Base-by-base conservation (phyloP, 2,329 filamentous ascomycete species). In the Sordariomycetes sp. region DNA sequence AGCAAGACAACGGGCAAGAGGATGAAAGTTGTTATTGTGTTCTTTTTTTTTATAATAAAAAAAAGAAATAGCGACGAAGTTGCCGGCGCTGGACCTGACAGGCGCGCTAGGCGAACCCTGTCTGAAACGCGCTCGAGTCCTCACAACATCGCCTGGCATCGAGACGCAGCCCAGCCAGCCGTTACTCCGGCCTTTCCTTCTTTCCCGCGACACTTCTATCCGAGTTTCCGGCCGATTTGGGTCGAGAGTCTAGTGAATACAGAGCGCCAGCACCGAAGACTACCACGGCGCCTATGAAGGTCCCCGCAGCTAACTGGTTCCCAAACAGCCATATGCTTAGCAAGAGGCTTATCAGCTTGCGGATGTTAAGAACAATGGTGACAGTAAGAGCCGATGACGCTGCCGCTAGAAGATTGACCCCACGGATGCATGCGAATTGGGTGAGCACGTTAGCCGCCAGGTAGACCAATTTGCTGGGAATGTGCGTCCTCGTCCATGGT, bases 271-370 rank as follows among this genome's bases (percentile, higher is more conserved):
- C 90, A 16, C 87, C 82, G 73, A 97, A 99, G 8, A 99, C 94
- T 61, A 97, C 77, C 5, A 83, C 76, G 0, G 93, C 92, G 3
- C 94, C 94, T 4, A 90, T 60, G 57, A 96, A 72, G 61, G 96
- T 96, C 46, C 90, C 87, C 0, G 78, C 73, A 14, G 87, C 83
- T 62, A 99, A 76, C 46, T 80, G 74, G 69, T 99, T 97, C 5
- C 93, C 94, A 72, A 99, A 99, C 1, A 99, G 72, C 81, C 91
- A 93, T 60, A 97, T 95, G 65, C 92, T 97, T 60, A 97, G 71
- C 61, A 97, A 75, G 61, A 97, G 80, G 66, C 92, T 97, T 58
- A 96, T 87, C 22, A 99, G 77, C 72, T 99, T 99, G 64, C 94
- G 83, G 60, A 99, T 89, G 69, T 97, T 99, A 60, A 99, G 78